Evolutionary conservation across 164 flowering plant species (phyloP).

Genomic region (Warburgia ugandensis): DNA sequence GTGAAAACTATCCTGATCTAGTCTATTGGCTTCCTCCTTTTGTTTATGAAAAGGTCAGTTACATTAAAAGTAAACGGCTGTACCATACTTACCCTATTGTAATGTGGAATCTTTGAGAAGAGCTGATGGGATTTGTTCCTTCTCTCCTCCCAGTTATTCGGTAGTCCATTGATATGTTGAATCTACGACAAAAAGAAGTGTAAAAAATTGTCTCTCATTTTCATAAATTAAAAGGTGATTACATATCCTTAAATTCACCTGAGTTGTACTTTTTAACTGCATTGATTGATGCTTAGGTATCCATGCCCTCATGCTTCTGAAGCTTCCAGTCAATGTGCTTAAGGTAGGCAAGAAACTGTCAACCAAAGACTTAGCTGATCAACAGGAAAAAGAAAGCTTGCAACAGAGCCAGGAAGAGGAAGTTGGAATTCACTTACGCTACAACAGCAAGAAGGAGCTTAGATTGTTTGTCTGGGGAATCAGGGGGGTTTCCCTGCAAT

Average conservation of each 20-base stretch:
- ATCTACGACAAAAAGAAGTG: constrained; percentile 26
- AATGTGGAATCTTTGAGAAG: constrained; percentile 62
- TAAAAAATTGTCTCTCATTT: not conserved
- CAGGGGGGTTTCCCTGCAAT: constrained; percentile 45
- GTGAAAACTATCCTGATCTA: not conserved
- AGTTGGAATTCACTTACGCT: constrained; percentile 26
- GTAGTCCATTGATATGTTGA: constrained; percentile 60
- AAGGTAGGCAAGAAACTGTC: constrained; percentile 70
- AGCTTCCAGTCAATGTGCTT: constrained; percentile 73
- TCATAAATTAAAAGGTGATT: not conserved
- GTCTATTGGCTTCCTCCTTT: not conserved
- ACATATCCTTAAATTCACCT: constrained; percentile 27
- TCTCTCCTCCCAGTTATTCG: constrained; percentile 53
- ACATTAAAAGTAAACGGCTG: not conserved
- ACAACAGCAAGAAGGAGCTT: constrained; percentile 55
- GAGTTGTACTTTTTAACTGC: constrained; percentile 54
- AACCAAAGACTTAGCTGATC: not conserved
- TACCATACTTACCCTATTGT: constrained; percentile 47
- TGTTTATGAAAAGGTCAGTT: not conserved
- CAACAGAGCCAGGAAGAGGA: not conserved
- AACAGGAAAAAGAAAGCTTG: not conserved
- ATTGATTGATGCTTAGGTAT: constrained; percentile 73
- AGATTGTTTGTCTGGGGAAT: constrained; percentile 30
- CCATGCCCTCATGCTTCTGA: constrained; percentile 72
- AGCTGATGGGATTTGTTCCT: constrained; percentile 59